A percentile compares a stretch with the other conserved stretches of the same genome.
Evolutionary conservation across 805 yeast species (phyloP).

Genomic region (Yamadazyma olivae): DNA sequence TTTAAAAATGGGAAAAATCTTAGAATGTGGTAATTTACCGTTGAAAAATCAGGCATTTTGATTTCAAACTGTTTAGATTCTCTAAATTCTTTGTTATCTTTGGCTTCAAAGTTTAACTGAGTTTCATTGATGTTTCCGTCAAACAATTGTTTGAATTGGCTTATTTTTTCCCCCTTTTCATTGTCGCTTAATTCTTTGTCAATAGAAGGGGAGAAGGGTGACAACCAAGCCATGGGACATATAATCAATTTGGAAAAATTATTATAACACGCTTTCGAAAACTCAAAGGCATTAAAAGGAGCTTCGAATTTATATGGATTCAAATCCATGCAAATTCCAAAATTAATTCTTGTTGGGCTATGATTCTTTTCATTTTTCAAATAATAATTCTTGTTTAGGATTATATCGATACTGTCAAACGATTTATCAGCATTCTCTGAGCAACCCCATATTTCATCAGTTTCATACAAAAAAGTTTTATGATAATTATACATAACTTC

Average conservation of each 20-base stretch:
- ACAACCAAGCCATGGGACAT: constrained; percentile 88
- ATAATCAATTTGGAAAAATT: constrained; percentile 55
- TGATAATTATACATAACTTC: constrained; percentile 61
- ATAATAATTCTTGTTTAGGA: constrained; percentile 18
- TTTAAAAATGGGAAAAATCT: constrained; percentile 63
- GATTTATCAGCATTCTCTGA: constrained; percentile 56
- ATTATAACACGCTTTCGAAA: constrained; percentile 49
- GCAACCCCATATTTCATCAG: constrained; percentile 83
- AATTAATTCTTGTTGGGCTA: constrained; percentile 35
- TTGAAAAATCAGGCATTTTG: constrained; percentile 42
- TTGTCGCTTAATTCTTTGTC: constrained; percentile 10
- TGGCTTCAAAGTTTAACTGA: background rate
- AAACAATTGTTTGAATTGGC: background rate
- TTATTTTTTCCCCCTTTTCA: constrained; percentile 12
- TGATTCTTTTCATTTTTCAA: constrained; percentile 6
- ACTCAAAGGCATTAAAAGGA: constrained; percentile 73
- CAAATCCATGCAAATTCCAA: constrained; percentile 94
- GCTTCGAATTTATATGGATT: constrained; percentile 84
- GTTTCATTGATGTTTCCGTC: background rate
- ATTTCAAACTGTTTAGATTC: constrained; percentile 11
- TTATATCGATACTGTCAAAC: constrained; percentile 50
- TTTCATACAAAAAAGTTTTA: constrained; percentile 71
- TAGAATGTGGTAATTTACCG: constrained; percentile 70
- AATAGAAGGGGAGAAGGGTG: constrained; percentile 44
- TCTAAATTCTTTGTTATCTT: background rate